These are phyloP conservation scores for Hypocrella siamensis DNA, from an alignment of 2,329 filamentous ascomycete genomes.

Conservation along the genomic window DNA sequence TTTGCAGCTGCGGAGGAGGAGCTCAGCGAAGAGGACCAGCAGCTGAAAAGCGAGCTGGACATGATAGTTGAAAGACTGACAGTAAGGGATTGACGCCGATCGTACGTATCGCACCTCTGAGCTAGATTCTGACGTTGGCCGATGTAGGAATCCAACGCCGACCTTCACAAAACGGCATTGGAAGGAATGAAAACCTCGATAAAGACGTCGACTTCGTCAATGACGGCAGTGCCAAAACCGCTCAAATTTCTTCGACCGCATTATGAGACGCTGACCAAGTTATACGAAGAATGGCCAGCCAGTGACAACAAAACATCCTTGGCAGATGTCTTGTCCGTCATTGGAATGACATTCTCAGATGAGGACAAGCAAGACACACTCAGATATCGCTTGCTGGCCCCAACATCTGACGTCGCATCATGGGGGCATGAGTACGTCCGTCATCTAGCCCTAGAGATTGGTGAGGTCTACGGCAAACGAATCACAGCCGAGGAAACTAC, in stretches of 20 bases:
- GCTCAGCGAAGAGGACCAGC: slow-evolving; percentile 93
- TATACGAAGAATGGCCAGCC: slow-evolving; percentile 79
- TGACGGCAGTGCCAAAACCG: slow-evolving; percentile 97
- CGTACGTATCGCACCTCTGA: too few relatives aligned
- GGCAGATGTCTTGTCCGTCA: slow-evolving; percentile 89
- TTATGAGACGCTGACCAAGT: slow-evolving; percentile 74
- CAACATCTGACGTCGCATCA: slow-evolving; percentile 81
- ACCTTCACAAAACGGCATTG: slow-evolving; percentile 80
- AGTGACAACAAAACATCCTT: slow-evolving; percentile 77
- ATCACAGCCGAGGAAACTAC: slow-evolving; percentile 72
- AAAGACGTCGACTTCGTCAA: slow-evolving; percentile 97
- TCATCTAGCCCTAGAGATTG: slow-evolving; percentile 89
- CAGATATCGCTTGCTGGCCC: slow-evolving; percentile 83
- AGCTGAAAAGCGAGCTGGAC: slow-evolving; percentile 93
- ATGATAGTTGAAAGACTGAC: slow-evolving; percentile 94
- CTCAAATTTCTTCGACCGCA: slow-evolving; percentile 96
- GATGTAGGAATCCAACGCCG: slow-evolving; percentile 63
- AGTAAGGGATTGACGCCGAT: slow-evolving; percentile 44
- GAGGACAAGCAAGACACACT: slow-evolving; percentile 92
- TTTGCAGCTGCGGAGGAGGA: slow-evolving; percentile 49
- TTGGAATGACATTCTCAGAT: slow-evolving; percentile 97
- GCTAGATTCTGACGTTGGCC: too few relatives aligned
- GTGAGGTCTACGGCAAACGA: slow-evolving; percentile 81
- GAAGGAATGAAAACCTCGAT: slow-evolving; percentile 97
- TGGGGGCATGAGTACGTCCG: slow-evolving; percentile 99